Evolutionary conservation across 2,329 filamentous ascomycete species (phyloP).

Genomic region (Penicillium sp.): DNA sequence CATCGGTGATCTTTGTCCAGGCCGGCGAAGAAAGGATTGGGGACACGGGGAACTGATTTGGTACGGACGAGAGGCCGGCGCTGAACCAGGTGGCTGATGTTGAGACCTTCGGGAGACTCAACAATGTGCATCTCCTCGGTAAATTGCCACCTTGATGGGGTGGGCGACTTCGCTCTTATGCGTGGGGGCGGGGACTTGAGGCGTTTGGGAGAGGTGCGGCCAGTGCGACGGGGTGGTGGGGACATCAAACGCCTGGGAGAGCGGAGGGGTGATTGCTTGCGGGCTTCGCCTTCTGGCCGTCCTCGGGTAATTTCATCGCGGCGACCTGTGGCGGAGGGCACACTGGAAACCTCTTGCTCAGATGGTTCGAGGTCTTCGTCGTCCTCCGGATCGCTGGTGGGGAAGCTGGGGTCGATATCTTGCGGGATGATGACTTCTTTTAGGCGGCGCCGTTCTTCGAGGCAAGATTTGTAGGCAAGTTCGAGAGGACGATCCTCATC

Average conservation of each 20-base stretch:
- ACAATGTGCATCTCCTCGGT: slow-evolving; percentile 43
- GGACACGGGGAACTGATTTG: slow-evolving; percentile 80
- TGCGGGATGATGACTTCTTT: slow-evolving; percentile 86
- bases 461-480: slow-evolving; percentile 82
- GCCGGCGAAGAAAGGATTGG: slow-evolving; percentile 63
- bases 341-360: slow-evolving; percentile 52
- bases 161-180: slow-evolving; percentile 49
- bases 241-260: slow-evolving; percentile 65
- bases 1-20: slow-evolving; percentile 32
- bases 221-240: slow-evolving; percentile 51
- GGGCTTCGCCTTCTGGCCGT: slow-evolving; percentile 44
- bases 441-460: slow-evolving; percentile 75
- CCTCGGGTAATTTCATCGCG: slow-evolving; percentile 50
- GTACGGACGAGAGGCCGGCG: slow-evolving; percentile 71
- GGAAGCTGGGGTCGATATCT: slow-evolving; percentile 96
- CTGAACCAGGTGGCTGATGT: slow-evolving; percentile 55
- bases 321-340: slow-evolving; percentile 53
- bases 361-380: slow-evolving; percentile 71
- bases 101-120: slow-evolving; percentile 48
- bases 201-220: slow-evolving; percentile 61
- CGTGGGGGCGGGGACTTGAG: slow-evolving; percentile 69
- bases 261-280: slow-evolving; percentile 53
- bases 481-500: slow-evolving; percentile 96
- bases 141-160: slow-evolving; percentile 41
- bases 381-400: slow-evolving; percentile 86